Conservation (phyloP, 768 basidiomycete species). For the Hemileccinum impolitum region DNA sequence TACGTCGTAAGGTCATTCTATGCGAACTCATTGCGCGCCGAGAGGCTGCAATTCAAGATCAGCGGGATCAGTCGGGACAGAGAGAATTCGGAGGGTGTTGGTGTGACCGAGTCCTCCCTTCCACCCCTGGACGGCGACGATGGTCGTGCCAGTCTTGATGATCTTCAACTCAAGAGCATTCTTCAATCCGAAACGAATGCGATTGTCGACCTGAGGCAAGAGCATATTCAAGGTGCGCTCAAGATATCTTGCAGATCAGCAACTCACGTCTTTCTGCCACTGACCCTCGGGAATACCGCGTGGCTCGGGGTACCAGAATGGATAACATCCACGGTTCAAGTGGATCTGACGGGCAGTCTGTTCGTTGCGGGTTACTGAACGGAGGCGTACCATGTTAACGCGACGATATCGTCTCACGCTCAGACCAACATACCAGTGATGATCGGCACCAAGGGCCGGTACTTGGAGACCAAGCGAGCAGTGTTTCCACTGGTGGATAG, state of each 20-base stretch:
- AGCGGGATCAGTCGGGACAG: slow-evolving; percentile 76
- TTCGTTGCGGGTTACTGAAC: slow-evolving; percentile 87
- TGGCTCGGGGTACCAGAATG: slow-evolving; percentile 96
- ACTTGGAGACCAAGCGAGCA: slow-evolving; percentile 94
- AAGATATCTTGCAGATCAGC: not conserved
- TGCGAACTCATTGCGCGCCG: slow-evolving; percentile 26
- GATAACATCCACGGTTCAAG: slow-evolving; percentile 94
- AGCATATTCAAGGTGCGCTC: slow-evolving; percentile 8
- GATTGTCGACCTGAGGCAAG: slow-evolving; percentile 70
- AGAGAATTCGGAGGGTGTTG: slow-evolving; percentile 82
- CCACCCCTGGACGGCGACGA: slow-evolving; percentile 99
- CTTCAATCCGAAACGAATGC: slow-evolving; percentile 84
- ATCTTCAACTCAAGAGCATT: slow-evolving; percentile 81
- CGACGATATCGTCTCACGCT: not conserved
- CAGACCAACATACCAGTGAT: slow-evolving; percentile 67
- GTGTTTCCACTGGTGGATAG: slow-evolving; percentile 97
- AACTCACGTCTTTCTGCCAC: slow-evolving; percentile 94
- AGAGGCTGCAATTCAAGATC: slow-evolving; percentile 74
- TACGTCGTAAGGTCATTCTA: slow-evolving; percentile 7
- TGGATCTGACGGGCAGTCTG: slow-evolving; percentile 97
- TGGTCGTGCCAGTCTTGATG: slow-evolving; percentile 82
- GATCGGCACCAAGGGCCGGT: slow-evolving; percentile 90
- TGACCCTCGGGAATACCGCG: slow-evolving; percentile 82
- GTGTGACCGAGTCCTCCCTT: slow-evolving; percentile 96
- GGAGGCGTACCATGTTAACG: slow-evolving; percentile 3